phyloP scores from a whole-genome alignment of 495 filamentous ascomycete genomes.

The Sabuloglossum arenarium region DNA sequence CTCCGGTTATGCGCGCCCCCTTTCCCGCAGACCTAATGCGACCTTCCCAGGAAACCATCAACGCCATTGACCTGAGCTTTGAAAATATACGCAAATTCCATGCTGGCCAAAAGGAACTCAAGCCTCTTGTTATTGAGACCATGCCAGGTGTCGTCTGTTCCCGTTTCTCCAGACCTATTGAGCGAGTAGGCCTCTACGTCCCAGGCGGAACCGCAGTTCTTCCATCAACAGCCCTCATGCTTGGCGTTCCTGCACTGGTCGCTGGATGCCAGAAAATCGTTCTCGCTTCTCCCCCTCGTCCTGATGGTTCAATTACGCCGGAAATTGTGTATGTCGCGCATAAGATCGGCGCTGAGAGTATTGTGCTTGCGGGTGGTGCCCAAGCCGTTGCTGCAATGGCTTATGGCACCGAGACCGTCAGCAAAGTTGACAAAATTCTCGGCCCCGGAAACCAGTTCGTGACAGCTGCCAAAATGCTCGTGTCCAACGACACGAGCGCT shows the following conservation, averaged over 20 bases:
- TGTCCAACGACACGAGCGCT: conserved; percentile 87
- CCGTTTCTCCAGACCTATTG: conserved; percentile 80
- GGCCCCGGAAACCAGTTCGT: conserved; percentile 98
- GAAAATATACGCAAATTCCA: conserved; percentile 92
- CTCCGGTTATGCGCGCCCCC: conserved; percentile 70
- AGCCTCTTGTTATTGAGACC: conserved; percentile 67
- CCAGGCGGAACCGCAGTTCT: conserved; percentile 91
- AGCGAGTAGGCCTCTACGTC: conserved; percentile 84
- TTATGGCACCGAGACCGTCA: conserved; percentile 64
- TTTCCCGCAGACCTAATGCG: conserved; percentile 75
- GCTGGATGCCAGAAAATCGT: conserved; percentile 95
- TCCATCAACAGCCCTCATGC: conserved; percentile 90
- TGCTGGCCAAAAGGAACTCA: conserved; percentile 63
- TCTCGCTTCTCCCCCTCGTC: conserved; percentile 71
- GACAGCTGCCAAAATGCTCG: conserved; percentile 93
- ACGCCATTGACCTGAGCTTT: conserved; percentile 83
- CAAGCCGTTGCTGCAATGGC: conserved; percentile 88
- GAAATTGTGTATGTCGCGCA: conserved; percentile 98
- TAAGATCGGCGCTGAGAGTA: conserved; percentile 86
- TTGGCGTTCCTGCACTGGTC: conserved; percentile 92
- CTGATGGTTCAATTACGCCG: conserved; percentile 78
- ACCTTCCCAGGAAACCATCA: conserved; percentile 54
- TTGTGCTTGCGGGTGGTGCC: conserved; percentile 85
- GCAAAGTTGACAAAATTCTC: conserved; percentile 96
- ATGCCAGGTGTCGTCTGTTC: conserved; percentile 95